phyloP scores from a whole-genome alignment of 2,329 filamentous ascomycete genomes.

The Monilinia aucupariae region DNA sequence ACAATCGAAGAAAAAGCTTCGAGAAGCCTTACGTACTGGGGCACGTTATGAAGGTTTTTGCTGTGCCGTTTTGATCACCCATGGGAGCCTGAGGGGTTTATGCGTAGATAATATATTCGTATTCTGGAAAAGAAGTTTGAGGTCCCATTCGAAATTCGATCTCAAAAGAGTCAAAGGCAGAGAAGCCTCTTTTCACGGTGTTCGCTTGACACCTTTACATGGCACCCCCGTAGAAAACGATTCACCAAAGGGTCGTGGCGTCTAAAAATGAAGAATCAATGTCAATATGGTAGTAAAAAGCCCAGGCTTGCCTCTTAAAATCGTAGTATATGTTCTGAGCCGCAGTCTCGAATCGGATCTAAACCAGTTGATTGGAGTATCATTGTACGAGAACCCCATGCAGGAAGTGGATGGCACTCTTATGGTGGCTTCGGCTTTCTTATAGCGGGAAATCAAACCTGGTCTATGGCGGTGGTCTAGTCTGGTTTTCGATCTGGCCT shows the following conservation, averaged over 20 bases:
- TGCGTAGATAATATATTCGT: background rate
- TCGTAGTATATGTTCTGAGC: conserved; percentile 27
- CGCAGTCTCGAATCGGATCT: conserved; percentile 30
- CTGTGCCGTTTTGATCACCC: background rate
- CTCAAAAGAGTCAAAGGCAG: background rate
- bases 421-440: conserved; percentile 13
- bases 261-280: conserved; percentile 7
- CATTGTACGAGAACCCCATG: conserved; percentile 2
- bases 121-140: background rate
- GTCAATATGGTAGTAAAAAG: background rate
- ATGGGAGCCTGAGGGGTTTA: background rate
- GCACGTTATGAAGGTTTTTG: background rate
- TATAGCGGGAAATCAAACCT: background rate
- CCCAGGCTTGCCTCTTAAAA: conserved; percentile 4
- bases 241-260: background rate
- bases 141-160: background rate
- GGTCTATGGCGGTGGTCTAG: background rate
- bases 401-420: background rate
- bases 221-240: conserved; percentile 21
- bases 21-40: conserved; percentile 14
- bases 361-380: conserved; percentile 22
- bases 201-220: conserved; percentile 22
- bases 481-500: background rate
- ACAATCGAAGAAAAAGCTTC: conserved; percentile 11
- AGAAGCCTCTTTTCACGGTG: background rate